Base-by-base conservation (phyloP, 352 stramenopile genomes). In the Aphanomyces stellatus region DNA sequence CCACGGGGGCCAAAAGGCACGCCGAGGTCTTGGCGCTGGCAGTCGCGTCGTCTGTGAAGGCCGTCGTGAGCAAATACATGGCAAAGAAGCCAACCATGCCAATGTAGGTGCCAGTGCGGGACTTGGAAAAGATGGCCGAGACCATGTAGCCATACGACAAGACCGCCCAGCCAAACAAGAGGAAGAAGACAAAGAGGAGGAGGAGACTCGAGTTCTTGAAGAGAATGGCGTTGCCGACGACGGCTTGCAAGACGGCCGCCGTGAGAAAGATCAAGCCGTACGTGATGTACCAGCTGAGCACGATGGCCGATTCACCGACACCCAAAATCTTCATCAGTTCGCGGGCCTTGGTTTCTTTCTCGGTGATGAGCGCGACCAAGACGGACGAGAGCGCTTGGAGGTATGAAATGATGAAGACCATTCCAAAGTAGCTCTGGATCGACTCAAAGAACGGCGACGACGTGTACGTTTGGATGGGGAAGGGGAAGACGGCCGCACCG, bases 251-350 rank as follows among this genome's bases (percentile, higher is more conserved):
- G 22, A 94, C 35, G 0, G 80, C 75, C 0, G 86, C 77, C 7
- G 90, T 25, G 13, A 91, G 69, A 24, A 97, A 71, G 46, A 97
- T 91, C 19, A 86, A 17, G 15, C 76, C 66, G 73, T 96, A 96
- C 37, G 89, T 96, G 22, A 98, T 80, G 51, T 80, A 88, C 82
- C 82, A 91, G 1, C 77, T 87, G 6, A 83, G 62, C 19, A 88
- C 65, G 51, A 91, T 87, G 0, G 77, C 72, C 7, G 72, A 75
- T 49, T 91, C 82, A 41, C 76, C 85, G 15, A 98, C 75, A n/a
- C 94, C 93, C 51, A 98, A 88, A 57, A 98, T 97, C 60, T 95
- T 95, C 75, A 98, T 93, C 62, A 81, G 89, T 75, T 98, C 94
- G 17, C 92, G 91, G 25, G 96, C 72, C 4, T 88, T 80, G 1